Evolutionary conservation across 2,329 filamentous ascomycete species (phyloP), one percentile per base, ranked within the genome.

Genomic region (Talaromyces sp.): DNA sequence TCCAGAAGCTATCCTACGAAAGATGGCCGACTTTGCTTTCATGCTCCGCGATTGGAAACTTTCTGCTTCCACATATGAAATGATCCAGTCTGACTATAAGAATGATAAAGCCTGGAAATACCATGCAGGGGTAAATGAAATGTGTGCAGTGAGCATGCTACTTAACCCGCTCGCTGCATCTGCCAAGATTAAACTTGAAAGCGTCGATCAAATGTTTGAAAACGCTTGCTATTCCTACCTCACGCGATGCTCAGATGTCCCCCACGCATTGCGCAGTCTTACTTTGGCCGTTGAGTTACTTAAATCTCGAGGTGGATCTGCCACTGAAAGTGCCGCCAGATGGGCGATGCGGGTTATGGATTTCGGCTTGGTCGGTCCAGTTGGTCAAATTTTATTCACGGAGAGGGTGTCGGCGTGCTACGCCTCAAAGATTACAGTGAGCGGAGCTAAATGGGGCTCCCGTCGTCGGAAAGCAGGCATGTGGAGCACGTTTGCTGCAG

Each of bases 81-180:
- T 99, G 4, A 76, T 99, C 8, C 85, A 91, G 48, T 84, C 87
- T 7, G 95, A 99, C 70, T 99, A 93, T 71, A 87, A 86, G 67
- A 94, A 94, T 68, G 92, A 97, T 70, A 97, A 97, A 72, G 95
- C 94, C 1, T 99, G 94, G 94, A 90, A 86, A 64, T 90, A 97
- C 67, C 91, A 97, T 69, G 94, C 94, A 0, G 93, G 90, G 3
- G 88, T 90, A 1, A 93, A 96, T 70, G 94, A 99, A 77, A 97
- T 99, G 93, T 88, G 89, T 27, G 92, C 90, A 4, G 77, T 97
- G 11, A 90, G 90, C 64, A 84, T 90, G 36, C 82, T 99, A 30
- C 81, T 99, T 55, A 86, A 88, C 64, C 86, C 90, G 0, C 84
- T 89, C 55, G 82, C 82, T 14, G 78, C 89, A 56, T 86, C 85